These are phyloP conservation scores for Pholiota adiposa DNA, from an alignment of 1,284 basidiomycete genomes.

Conservation along the genomic window DNA sequence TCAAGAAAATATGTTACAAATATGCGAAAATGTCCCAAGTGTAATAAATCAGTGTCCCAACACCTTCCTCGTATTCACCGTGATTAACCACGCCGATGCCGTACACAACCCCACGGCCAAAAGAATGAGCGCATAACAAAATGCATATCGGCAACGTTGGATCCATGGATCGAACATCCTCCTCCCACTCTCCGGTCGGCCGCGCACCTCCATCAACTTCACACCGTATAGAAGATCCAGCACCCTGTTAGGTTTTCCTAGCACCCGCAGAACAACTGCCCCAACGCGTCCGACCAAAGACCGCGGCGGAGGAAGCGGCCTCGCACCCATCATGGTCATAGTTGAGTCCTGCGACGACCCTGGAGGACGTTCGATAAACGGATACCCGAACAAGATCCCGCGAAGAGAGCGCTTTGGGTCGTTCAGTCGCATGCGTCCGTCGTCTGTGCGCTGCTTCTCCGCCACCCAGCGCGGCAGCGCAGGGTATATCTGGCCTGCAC, in stretches of 20 bases:
- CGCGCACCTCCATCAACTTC: constrained; percentile 42
- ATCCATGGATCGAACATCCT: constrained; percentile 55
- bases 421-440: constrained; percentile 43
- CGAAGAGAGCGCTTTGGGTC: constrained; percentile 47
- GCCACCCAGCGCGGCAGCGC: constrained; percentile 48
- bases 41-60: not conserved
- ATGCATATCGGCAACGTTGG: constrained; percentile 49
- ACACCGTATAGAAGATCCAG: constrained; percentile 47
- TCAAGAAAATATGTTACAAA: not conserved
- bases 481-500: constrained; percentile 31
- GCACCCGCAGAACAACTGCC: constrained; percentile 21
- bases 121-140: constrained; percentile 43
- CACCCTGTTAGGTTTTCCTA: constrained; percentile 40
- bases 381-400: constrained; percentile 51
- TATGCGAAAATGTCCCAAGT: not conserved
- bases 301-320: not conserved
- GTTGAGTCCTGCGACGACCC: constrained; percentile 23
- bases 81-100: constrained; percentile 43
- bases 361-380: constrained; percentile 42
- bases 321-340: not conserved
- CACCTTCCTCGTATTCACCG: constrained; percentile 37
- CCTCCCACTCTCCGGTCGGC: constrained; percentile 43
- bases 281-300: constrained; percentile 15
- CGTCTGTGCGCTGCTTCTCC: constrained; percentile 46
- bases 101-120: constrained; percentile 41